A percentile compares a stretch with the other conserved stretches of the same genome.
These are phyloP conservation scores for Colletotrichum sojae DNA, from an alignment of 2,329 filamentous ascomycete species.

Conservation along the genomic window DNA sequence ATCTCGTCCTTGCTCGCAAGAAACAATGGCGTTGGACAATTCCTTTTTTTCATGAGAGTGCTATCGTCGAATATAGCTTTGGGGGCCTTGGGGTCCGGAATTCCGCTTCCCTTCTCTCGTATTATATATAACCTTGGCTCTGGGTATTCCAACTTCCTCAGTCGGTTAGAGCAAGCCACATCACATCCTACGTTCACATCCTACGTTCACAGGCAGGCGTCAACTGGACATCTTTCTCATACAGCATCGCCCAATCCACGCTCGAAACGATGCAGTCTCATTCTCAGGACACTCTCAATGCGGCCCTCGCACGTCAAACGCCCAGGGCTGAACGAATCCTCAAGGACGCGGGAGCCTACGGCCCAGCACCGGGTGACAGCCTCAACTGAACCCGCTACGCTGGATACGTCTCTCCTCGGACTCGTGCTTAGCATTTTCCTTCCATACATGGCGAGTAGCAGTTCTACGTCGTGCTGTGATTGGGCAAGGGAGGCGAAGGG, in stretches of 20 bases:
- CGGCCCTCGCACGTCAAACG: not conserved
- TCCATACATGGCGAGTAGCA: not conserved
- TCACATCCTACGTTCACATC: not conserved
- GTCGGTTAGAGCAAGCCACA: not conserved
- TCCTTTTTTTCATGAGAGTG: not conserved
- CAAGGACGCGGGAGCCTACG: not conserved
- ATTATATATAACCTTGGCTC: not conserved
- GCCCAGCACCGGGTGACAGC: not conserved
- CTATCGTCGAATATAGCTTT: not conserved
- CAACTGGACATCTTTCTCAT: not conserved
- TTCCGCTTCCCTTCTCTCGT: not conserved
- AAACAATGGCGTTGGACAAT: not conserved
- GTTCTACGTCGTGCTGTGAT: not conserved
- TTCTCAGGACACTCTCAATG: not conserved
- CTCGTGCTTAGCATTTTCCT: not conserved
- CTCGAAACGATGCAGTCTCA: slow-evolving; percentile 1
- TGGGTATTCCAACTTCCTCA: not conserved
- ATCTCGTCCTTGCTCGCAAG: not conserved
- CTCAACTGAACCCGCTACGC: not conserved
- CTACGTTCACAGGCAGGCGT: not conserved
- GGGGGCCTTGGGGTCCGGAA: not conserved
- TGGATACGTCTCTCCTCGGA: not conserved
- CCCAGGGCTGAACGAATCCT: slow-evolving; percentile 11
- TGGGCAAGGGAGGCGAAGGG: slow-evolving; percentile 10
- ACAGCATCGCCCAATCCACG: not conserved